Percentiles rank a stretch among this genome's conserved stretches.
Conservation (phyloP, 441 rosid species). For the Gossypium aridum region DNA sequence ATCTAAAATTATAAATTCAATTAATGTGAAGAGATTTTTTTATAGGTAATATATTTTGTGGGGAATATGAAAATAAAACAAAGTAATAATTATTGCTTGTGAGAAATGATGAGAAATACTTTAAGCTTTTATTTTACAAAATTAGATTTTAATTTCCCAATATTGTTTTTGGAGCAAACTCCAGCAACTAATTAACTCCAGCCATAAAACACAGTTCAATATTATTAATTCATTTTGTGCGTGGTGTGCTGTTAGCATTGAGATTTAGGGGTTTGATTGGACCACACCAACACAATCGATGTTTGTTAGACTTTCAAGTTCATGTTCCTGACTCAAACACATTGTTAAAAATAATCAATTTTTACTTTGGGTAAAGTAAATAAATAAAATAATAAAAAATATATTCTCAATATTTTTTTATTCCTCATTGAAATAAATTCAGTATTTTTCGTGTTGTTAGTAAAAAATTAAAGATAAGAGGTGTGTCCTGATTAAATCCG, state of each 20-base stretch:
- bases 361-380: neutral
- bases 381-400: neutral
- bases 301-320: neutral
- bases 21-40: too few relatives aligned
- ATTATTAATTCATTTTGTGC: neutral
- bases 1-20: too few relatives aligned
- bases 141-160: too few relatives aligned
- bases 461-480: too few relatives aligned
- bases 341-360: neutral
- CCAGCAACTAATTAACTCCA: neutral
- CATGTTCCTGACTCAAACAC: neutral
- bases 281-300: neutral
- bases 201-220: neutral
- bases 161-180: neutral
- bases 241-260: neutral
- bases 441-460: too few relatives aligned
- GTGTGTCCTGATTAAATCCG: too few relatives aligned
- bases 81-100: too few relatives aligned
- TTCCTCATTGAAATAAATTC: too few relatives aligned
- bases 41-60: too few relatives aligned
- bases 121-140: too few relatives aligned
- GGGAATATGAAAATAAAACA: too few relatives aligned
- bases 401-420: neutral
- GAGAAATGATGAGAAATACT: too few relatives aligned
- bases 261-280: neutral